phyloP scores from a whole-genome alignment of 169 alveolate species.

The Eimeria praecox region DNA sequence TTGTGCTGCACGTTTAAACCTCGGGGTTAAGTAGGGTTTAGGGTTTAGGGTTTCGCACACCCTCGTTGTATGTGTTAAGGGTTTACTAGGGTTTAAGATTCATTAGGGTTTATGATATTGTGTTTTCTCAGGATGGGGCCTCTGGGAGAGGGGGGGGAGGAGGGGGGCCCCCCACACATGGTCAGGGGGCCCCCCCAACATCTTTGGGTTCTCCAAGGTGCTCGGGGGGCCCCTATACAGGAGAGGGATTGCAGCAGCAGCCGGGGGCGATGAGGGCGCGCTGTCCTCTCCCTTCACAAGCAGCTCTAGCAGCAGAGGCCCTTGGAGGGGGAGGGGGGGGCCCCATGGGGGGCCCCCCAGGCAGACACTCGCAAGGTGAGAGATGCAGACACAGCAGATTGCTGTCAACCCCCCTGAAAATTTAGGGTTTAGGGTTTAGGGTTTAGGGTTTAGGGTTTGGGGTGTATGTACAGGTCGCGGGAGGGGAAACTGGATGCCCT shows the following conservation, averaged over 20 bases:
- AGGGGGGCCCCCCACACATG: too few species aligned
- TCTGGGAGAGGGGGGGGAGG: too few species aligned
- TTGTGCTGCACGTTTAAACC: neutral
- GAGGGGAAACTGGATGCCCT: constrained; percentile 24
- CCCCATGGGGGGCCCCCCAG: constrained; percentile 28
- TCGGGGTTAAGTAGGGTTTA: neutral
- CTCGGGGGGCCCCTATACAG: constrained; percentile 39
- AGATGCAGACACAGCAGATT: neutral
- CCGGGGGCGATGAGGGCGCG: neutral
- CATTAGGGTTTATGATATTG: constrained; percentile 23
- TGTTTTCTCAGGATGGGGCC: neutral
- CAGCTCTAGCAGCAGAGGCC: constrained; percentile 49
- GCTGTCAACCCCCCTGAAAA: neutral
- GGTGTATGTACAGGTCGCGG: constrained; percentile 27
- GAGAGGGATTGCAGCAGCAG: neutral
- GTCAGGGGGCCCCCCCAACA: too few species aligned
- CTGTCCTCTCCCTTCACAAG: constrained; percentile 11
- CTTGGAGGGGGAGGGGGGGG: constrained; percentile 5
- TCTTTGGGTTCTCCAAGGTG: neutral
- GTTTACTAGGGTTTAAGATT: constrained; percentile 25
- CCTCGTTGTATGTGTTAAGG: too few species aligned
- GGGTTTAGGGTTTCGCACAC: constrained; percentile 34
- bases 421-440: constrained; percentile 29
- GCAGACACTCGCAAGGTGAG: neutral
- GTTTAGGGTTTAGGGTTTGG: constrained; percentile 15